Evolutionary conservation across 2,329 filamentous ascomycete species (phyloP).

Genomic region (Furcasterigmium sp.): DNA sequence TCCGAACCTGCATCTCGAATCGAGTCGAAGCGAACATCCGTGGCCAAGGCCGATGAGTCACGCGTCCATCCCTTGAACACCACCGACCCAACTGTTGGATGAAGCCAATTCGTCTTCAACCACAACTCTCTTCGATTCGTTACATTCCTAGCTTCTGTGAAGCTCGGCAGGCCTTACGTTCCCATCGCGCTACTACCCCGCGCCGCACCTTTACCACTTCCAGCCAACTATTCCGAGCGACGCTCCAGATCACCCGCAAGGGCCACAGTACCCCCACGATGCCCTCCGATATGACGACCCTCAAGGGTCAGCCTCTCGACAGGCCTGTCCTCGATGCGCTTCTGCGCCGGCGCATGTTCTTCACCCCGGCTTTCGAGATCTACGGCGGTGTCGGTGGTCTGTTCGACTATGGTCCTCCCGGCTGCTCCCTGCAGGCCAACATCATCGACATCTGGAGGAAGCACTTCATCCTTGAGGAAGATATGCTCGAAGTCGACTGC

Average conservation of each 20-base stretch:
- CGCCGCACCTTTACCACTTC: conserved; percentile 10
- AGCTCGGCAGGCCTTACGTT: conserved; percentile 12
- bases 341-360: conserved; percentile 85
- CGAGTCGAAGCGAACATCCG: not conserved
- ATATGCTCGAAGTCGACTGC: conserved; percentile 94
- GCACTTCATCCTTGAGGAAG: conserved; percentile 88
- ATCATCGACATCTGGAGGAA: conserved; percentile 87
- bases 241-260: conserved; percentile 9
- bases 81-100: conserved; percentile 10
- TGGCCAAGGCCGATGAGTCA: conserved; percentile 11
- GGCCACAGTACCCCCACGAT: conserved; percentile 24
- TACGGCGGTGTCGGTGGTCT: conserved; percentile 86
- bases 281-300: conserved; percentile 60
- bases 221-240: conserved; percentile 7
- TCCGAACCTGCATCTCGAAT: not conserved
- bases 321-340: conserved; percentile 76
- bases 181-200: conserved; percentile 12
- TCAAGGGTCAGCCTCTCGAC: conserved; percentile 87
- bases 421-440: conserved; percentile 80
- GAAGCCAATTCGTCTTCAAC: conserved; percentile 11
- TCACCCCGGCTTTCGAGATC: conserved; percentile 92
- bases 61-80: conserved; percentile 5
- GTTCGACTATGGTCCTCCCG: conserved; percentile 90
- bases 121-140: conserved; percentile 13
- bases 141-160: conserved; percentile 13